Evolutionary conservation across 1,284 basidiomycete genomes (phyloP).

Genomic region (Tilletiopsis washingtonensis): DNA sequence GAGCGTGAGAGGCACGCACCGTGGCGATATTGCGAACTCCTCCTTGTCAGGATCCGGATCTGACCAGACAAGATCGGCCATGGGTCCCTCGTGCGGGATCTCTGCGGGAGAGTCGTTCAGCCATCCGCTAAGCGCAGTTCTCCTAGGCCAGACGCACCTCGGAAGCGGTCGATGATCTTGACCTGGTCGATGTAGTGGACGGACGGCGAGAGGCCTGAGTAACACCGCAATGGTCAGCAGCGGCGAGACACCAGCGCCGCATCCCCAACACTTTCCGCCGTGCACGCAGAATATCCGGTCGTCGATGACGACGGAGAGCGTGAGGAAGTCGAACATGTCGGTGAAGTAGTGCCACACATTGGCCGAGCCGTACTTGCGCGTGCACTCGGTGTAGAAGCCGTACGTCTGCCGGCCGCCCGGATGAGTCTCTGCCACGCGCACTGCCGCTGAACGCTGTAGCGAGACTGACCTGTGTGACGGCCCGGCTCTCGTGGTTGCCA

Average conservation of each 20-base stretch:
- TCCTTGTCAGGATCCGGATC: slow-evolving; percentile 99
- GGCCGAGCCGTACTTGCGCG: slow-evolving; percentile 81
- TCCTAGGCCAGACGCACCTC: slow-evolving; percentile 61
- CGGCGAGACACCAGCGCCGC: not conserved
- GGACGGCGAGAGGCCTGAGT: slow-evolving; percentile 72
- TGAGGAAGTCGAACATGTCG: slow-evolving; percentile 99
- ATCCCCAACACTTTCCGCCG: slow-evolving; percentile 54
- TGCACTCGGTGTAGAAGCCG: slow-evolving; percentile 97
- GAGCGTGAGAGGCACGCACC: slow-evolving; percentile 52
- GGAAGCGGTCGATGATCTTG: slow-evolving; percentile 95
- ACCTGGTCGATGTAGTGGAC: slow-evolving; percentile 99
- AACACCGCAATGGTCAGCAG: not conserved
- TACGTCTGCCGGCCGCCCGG: slow-evolving; percentile 63
- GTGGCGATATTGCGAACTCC: slow-evolving; percentile 95
- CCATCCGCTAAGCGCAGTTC: not conserved
- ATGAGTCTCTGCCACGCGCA: not conserved
- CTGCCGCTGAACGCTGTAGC: not conserved
- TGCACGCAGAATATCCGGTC: slow-evolving; percentile 99
- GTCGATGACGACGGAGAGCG: slow-evolving; percentile 94
- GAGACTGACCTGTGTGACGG: slow-evolving; percentile 81
- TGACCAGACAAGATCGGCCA: slow-evolving; percentile 99
- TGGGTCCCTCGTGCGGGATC: slow-evolving; percentile 98
- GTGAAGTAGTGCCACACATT: slow-evolving; percentile 99
- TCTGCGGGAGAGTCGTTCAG: slow-evolving; percentile 54
- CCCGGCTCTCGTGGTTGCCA: slow-evolving; percentile 95